A percentile compares a stretch with the other conserved stretches of the same genome.
phyloP scores from a whole-genome alignment of 441 rosid genomes.

The Populus hybrid region DNA sequence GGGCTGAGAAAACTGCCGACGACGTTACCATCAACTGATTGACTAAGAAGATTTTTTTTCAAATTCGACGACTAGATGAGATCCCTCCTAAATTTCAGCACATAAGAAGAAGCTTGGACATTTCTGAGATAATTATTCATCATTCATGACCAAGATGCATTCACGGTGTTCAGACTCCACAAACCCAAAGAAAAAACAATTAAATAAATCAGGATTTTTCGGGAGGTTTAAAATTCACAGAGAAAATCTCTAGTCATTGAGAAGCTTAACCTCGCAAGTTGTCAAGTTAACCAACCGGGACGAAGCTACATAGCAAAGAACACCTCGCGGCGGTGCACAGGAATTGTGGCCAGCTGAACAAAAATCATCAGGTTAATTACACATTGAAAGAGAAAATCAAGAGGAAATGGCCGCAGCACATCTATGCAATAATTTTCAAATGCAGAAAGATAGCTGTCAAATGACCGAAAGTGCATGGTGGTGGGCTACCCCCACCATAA shows the following conservation, averaged over 20 bases:
- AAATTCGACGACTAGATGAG: not conserved
- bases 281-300: not conserved
- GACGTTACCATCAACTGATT: too few relatives aligned
- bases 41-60: too few relatives aligned
- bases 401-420: not conserved
- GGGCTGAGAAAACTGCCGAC: too few relatives aligned
- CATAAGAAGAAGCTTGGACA: not conserved
- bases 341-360: not conserved
- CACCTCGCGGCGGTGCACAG: not conserved
- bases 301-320: not conserved
- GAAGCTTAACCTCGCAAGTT: not conserved
- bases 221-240: not conserved
- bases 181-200: not conserved
- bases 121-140: not conserved
- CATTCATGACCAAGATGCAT: not conserved
- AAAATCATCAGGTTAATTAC: not conserved
- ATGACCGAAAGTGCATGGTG: slow-evolving; percentile 5
- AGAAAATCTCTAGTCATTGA: not conserved
- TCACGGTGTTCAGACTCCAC: not conserved
- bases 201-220: not conserved
- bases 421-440: not conserved
- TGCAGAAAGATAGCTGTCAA: slow-evolving; percentile 6
- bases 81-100: not conserved
- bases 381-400: not conserved
- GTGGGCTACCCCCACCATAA: not conserved